Base-by-base conservation (phyloP, 2,329 filamentous ascomycete species). In the Diaporthe sp. region DNA sequence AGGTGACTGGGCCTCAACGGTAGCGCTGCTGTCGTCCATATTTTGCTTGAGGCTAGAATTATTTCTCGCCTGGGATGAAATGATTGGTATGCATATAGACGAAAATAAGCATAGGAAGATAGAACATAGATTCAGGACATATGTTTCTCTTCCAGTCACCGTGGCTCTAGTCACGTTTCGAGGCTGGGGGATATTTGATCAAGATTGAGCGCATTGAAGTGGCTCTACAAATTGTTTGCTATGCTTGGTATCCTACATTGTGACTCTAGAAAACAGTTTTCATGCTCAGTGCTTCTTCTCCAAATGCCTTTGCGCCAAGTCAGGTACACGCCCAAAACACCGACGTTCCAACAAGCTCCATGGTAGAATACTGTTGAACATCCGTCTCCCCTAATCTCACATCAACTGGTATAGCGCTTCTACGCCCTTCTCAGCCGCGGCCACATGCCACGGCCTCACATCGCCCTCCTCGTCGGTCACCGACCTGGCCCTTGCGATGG, bases 371-470 rank as follows among this genome's bases (percentile, higher is more conserved):
- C 25, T 25, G 39, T 25, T 28, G 37, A 51, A 46, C n/a, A 25
- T 44, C 25, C n/a, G 13, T 44, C 17, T 46, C 37, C n/a, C 31
- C 34, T 25, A 42, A 15, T 65, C 68, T 89, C 85, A 94, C 88
- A 93, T 89, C 79, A 92, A 83, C 80, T 90, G 85, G 82, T 92
- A 91, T 81, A 96, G 83, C 28, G 89, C 92, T 81, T 90, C 87
- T 5, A 92, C 91, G 2, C 90, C 93, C 83, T 93, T 93, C 83
- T 93, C 89, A 3, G 92, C 94, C 25, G 90, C 92, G 17, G 91
- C 92, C 76, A 96, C 86, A 86, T 96, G 94, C 93, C 94, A 95
- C 25, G 94, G 94, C 79, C 94, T 85, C n/a, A 92, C 88, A 80
- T 92, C 91, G 67, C 85, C 87, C 72, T 91, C 86, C 76, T 87